Evolutionary conservation across 805 yeast species (phyloP), one percentile per base, ranked within the genome.

Genomic region (Candida anglica): DNA sequence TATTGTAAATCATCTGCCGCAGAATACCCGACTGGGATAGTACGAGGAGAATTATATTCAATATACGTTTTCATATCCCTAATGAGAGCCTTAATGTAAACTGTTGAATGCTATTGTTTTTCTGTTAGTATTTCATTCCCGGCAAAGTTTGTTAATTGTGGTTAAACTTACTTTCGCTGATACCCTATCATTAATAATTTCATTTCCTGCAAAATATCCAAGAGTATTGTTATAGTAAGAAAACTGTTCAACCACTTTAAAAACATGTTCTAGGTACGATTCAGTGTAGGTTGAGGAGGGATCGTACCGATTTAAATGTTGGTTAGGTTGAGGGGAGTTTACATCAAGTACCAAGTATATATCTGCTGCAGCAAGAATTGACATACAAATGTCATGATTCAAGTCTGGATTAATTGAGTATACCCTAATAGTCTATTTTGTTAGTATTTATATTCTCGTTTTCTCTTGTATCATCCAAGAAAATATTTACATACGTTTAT

Each of bases 191-290:
- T 91, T 89, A 32, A 91, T 66, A 33, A 91, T 71, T 56, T 91
- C 98, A 60, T 88, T 88, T 1, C 96, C 97, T 3, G 95, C 94
- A 61, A 89, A 86, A 56, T 80, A 87, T 0, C 86, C 97, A 36
- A 91, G 67, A 0, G 97, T 88, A 58, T 91, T 91, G 60, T 88
- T 86, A 60, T 86, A 91, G 14, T 74, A 69, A 3, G 94, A 69
- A 53, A 91, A 91, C 42, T 84, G 87, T 35, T 86, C 84, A 11
- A 87, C 79, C 6, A 87, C 83, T 50, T 73, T 75, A 56, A 85
- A 85, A 4, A 88, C 76, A 52, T 86, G 95, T 28, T 73, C 75
- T 44, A 86, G 53, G 57, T 91, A 91, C 2, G 63, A 71, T 7
- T 65, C 69, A 42, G 74, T 86, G 55, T 89, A 91, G 0, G 93